Conservation (phyloP, 306 rosid species). For the Acacia melanoxylon region DNA sequence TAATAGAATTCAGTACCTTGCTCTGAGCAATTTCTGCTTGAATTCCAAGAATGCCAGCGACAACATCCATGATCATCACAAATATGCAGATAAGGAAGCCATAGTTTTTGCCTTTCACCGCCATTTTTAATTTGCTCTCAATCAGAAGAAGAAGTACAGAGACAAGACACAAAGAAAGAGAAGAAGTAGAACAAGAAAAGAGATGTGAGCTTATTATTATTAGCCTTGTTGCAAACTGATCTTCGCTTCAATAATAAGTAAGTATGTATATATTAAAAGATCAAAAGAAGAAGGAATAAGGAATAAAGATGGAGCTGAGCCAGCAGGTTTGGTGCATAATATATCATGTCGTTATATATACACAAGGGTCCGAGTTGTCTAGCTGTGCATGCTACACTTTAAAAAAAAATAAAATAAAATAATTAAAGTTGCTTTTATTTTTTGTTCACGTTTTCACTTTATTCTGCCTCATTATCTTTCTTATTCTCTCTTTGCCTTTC, state of each 20-base stretch:
- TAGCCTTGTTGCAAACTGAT: slow-evolving; percentile 31
- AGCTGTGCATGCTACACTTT: slow-evolving; percentile 30
- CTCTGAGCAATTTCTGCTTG: slow-evolving; percentile 77
- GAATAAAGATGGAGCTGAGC: slow-evolving; percentile 31
- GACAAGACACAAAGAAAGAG: neutral
- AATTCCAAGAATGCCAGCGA: slow-evolving; percentile 83
- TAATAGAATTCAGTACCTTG: slow-evolving; percentile 50
- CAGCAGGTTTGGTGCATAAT: slow-evolving; percentile 32
- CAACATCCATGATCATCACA: slow-evolving; percentile 57
- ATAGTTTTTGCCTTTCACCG: slow-evolving; percentile 37
- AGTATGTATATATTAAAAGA: slow-evolving; percentile 22
- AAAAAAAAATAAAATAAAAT: no score
- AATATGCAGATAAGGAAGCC: slow-evolving; percentile 60
- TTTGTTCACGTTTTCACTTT: slow-evolving; percentile 35
- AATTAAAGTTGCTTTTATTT: slow-evolving; percentile 47
- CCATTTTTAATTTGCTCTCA: slow-evolving; percentile 48
- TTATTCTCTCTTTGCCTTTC: slow-evolving; percentile 12
- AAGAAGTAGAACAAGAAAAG: neutral
- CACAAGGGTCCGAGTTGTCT: slow-evolving; percentile 17
- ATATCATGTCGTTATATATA: neutral
- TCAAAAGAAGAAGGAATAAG: slow-evolving; percentile 45
- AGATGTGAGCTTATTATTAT: neutral
- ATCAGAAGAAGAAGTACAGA: neutral
- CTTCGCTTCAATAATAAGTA: slow-evolving; percentile 24
- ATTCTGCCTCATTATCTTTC: slow-evolving; percentile 33